Percentiles rank a stretch among this genome's conserved stretches.
phyloP scores from a whole-genome alignment of 176 grass and related monocot genomes.

The Olyra latifolia region DNA sequence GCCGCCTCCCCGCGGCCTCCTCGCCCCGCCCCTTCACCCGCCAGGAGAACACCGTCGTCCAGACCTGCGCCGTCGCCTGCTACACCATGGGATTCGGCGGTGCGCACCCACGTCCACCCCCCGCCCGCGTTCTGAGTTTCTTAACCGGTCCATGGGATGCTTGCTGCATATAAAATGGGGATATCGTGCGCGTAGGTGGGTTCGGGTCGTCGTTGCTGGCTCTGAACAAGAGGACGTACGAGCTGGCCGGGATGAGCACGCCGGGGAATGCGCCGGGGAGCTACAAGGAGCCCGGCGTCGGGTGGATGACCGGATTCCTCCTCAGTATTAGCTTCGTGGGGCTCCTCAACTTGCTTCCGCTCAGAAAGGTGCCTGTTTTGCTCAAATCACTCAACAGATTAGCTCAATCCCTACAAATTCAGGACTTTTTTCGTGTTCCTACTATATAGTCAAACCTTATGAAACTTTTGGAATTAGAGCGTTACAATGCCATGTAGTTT shows the following conservation, averaged over 20 bases:
- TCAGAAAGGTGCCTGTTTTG: conserved; percentile 63
- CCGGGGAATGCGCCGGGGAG: conserved; percentile 66
- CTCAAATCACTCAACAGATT: neutral
- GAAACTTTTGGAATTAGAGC: neutral
- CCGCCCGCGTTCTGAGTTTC: neutral
- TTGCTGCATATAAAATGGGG: neutral
- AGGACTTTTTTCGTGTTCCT: neutral
- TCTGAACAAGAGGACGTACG: conserved; percentile 76
- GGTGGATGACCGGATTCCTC: conserved; percentile 83
- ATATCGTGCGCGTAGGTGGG: conserved; percentile 44
- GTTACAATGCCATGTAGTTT: neutral
- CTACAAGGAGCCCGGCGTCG: conserved; percentile 73
- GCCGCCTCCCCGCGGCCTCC: conserved; percentile 35
- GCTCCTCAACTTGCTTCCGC: conserved; percentile 67
- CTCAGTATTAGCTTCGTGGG: conserved; percentile 67
- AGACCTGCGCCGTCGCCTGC: conserved; percentile 78
- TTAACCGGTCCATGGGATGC: neutral
- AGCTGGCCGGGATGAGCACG: conserved; percentile 64
- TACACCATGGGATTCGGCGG: conserved; percentile 76
- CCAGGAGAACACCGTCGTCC: conserved; percentile 78
- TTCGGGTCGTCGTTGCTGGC: conserved; percentile 72
- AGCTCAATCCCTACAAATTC: neutral
- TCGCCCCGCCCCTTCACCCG: conserved; percentile 58
- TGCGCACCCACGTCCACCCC: neutral
- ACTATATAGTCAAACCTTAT: neutral